Base-by-base conservation (phyloP, 257 asterid species). In the Forsythia suspensa region DNA sequence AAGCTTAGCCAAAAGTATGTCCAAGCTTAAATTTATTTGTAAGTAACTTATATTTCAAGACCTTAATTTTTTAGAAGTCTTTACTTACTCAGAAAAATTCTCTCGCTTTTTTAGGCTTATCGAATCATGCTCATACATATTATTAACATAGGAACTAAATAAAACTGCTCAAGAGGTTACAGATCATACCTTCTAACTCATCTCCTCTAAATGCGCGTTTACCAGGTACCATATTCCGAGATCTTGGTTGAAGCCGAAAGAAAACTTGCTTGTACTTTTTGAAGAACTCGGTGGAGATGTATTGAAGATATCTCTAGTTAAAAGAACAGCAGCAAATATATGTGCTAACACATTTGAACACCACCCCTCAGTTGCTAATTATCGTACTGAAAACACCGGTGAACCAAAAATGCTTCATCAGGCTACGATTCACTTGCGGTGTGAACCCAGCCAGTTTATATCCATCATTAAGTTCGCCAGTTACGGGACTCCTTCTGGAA, bases 161-260 rank as follows among this genome's bases (percentile, higher is more conserved):
- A 48, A 2, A 48, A 57, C 11, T 5, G 55, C 57, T 0, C 6
- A 20, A 57, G 24, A 76, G 8, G 37, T 20, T 7, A 41, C 8
- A 18, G 4, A 42, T 6, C 44, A 48, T 13, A 13, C 6, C 24
- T 61, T n/a, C 65, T 55, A 11, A 77, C 71, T 71, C 40, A 21
- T 48, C 8, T 37, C 48, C 7, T 69, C 29, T 16, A 10, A 2
- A 41, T 41, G 7, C 66, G 48, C 24, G 57, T 72, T 80, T 39
- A 8, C 39, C 73, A 91, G 96, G 97, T 92, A 92, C 84, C 97
- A 92, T 83, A 90, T 92, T 66, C 97, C 96, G 0, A 85, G 97
- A 81, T 88, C 90, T 73, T 93, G 97, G 97, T 76, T 93, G 83
- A 83, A 85, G 70, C 92, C 92, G 18, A 83, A 81, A 37, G 83